Base-by-base conservation (phyloP, 2,329 filamentous ascomycete species). In the Ascosphaera acerosa region DNA sequence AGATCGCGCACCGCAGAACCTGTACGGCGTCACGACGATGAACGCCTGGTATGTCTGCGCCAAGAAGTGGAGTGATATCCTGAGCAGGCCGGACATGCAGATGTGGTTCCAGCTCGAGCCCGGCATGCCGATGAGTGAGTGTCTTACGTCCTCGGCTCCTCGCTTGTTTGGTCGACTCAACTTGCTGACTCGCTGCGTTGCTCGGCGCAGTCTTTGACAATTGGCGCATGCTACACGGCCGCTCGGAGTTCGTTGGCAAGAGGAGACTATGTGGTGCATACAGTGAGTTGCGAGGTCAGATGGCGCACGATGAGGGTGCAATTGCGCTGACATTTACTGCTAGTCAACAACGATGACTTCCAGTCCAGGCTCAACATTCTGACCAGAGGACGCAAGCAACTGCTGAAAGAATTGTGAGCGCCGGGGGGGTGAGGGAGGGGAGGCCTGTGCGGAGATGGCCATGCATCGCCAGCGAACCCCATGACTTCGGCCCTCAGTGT, bases 261-360 rank as follows among this genome's bases (percentile, higher is more conserved):
- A 62, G 87, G 40, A 70, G 82, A 40, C 76, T 97, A 45, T 92
- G 82, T 49, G 87, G 87, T 36, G 84, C 67, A 6, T 94, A 94
- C 44, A 73, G 78, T 81, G 56, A 61, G 74, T 66, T 35, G 18
- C 18, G n/a, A n/a, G n/a, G n/a, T n/a, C n/a, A n/a, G n/a, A n/a
- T n/a, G n/a, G n/a, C 20, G 17, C 30, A 14, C 18, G 17, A 4
- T 27, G 12, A 23, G 20, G 9, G 12, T 20, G 15, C 31, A 16
- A 19, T 31, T 9, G 10, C 14, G 28, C 15, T 12, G 34, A 10
- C 15, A 22, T 28, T 23, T 23, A 28, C 28, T 19, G 30, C 30
- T n/a, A 81, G 76, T 80, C 40, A 76, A 74, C 40, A 66, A 69
- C 19, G 80, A 89, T 41, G 80, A 89, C 48, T 89, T 72, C 40